These are phyloP conservation scores for Aschersonia sp. DNA, from an alignment of 2,329 filamentous ascomycete species.

Conservation along the genomic window DNA sequence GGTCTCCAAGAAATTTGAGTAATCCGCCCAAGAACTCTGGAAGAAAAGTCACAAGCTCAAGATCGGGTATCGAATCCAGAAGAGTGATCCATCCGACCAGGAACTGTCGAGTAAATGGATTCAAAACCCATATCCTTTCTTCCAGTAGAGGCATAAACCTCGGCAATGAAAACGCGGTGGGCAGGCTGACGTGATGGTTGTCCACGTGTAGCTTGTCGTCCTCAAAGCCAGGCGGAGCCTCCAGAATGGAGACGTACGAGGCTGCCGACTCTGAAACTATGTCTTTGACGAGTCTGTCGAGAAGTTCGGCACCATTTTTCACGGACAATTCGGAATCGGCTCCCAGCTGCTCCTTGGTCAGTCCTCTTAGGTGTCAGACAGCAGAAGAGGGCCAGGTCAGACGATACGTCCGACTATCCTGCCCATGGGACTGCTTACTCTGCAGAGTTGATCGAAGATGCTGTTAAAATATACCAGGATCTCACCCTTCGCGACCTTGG, in stretches of 20 bases:
- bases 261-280: constrained; percentile 92
- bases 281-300: constrained; percentile 90
- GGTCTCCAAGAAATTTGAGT: constrained; percentile 82
- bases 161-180: constrained; percentile 82
- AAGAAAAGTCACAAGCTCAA: constrained; percentile 85
- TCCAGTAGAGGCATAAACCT: constrained; percentile 87
- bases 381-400: not conserved
- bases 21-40: constrained; percentile 84
- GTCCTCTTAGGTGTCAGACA: not conserved
- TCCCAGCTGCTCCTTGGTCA: constrained; percentile 48
- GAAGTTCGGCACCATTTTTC: constrained; percentile 91
- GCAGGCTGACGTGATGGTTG: constrained; percentile 35
- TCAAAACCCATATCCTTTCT: constrained; percentile 86
- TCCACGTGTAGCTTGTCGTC: constrained; percentile 31
- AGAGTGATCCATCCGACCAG: constrained; percentile 92
- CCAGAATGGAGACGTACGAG: constrained; percentile 83
- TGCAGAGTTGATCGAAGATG: constrained; percentile 94
- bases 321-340: constrained; percentile 94
- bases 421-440: constrained; percentile 40
- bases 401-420: not conserved
- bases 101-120: constrained; percentile 89
- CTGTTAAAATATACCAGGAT: constrained; percentile 96
- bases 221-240: constrained; percentile 33
- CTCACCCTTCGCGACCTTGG: constrained; percentile 96
- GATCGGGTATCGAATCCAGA: constrained; percentile 88